These are phyloP conservation scores for Zymoseptoria crescenta DNA, from an alignment of 2,329 filamentous ascomycete species.

Conservation along the genomic window DNA sequence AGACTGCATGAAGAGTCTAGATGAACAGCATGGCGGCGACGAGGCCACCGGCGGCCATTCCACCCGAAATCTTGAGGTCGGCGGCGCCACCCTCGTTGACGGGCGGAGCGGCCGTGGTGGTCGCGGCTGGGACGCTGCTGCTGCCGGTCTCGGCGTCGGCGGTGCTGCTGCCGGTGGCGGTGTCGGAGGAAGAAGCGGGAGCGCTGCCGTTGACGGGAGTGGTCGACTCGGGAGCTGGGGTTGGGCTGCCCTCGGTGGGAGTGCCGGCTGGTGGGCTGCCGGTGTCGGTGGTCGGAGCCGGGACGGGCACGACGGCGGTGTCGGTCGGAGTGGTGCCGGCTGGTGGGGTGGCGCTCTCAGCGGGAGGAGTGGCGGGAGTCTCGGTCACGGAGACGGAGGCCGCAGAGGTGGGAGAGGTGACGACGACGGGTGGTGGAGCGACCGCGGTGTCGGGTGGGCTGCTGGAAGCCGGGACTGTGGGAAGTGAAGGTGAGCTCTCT, in stretches of 20 bases:
- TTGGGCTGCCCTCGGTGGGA: slow-evolving; percentile 9
- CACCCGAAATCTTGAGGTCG: slow-evolving; percentile 12
- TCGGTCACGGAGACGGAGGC: neutral
- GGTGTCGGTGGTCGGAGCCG: neutral
- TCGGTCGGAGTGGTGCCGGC: neutral
- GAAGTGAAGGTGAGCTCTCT: slow-evolving; percentile 15
- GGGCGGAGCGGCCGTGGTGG: slow-evolving; percentile 14
- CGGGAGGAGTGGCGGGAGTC: neutral
- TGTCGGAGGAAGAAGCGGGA: slow-evolving; percentile 10
- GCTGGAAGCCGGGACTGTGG: slow-evolving; percentile 10
- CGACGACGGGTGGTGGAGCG: slow-evolving; percentile 4
- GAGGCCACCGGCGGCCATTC: slow-evolving; percentile 16
- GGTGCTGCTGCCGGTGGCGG: slow-evolving; percentile 11
- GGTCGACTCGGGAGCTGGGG: slow-evolving; percentile 7
- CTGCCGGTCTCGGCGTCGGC: slow-evolving; percentile 8
- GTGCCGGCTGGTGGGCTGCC: slow-evolving; percentile 4
- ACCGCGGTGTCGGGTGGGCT: slow-evolving; percentile 3
- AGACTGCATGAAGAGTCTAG: slow-evolving; percentile 5
- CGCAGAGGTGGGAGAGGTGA: neutral
- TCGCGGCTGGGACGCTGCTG: slow-evolving; percentile 3
- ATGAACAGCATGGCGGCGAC: slow-evolving; percentile 17
- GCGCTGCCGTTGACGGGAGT: slow-evolving; percentile 14
- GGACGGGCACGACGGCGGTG: neutral
- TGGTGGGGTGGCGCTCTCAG: slow-evolving; percentile 3
- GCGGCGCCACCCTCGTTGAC: slow-evolving; percentile 11